phyloP scores from a whole-genome alignment of 1,139 yeast species.

The Candida glucosophila region DNA sequence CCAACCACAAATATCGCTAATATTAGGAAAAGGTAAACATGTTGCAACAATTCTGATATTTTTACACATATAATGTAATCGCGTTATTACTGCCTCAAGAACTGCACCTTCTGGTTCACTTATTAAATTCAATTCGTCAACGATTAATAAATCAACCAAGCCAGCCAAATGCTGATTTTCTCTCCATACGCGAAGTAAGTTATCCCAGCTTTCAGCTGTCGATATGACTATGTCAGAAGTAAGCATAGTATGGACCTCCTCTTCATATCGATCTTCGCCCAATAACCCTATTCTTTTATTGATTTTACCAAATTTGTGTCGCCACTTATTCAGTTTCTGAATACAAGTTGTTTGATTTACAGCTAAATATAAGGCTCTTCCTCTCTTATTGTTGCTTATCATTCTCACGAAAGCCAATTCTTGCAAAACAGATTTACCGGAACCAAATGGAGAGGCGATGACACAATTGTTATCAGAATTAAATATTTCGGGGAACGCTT shows the following conservation, averaged over 20 bases:
- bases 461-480: too few species aligned
- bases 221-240: constrained; percentile 39
- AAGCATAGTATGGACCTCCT: constrained; percentile 32
- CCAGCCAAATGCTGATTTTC: constrained; percentile 31
- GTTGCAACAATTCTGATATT: constrained; percentile 38
- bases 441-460: too few species aligned
- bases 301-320: too few species aligned
- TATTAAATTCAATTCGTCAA: constrained; percentile 45
- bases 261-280: constrained; percentile 38
- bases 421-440: too few species aligned
- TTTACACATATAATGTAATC: constrained; percentile 36
- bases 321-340: too few species aligned
- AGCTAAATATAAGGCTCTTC: too few species aligned
- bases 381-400: too few species aligned
- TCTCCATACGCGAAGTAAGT: constrained; percentile 40
- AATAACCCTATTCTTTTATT: constrained; percentile 43
- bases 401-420: too few species aligned
- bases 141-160: constrained; percentile 29
- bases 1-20: too few species aligned
- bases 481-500: too few species aligned
- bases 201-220: constrained; percentile 55
- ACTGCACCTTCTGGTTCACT: constrained; percentile 42
- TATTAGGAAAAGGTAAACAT: too few species aligned
- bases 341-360: too few species aligned
- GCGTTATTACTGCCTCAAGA: constrained; percentile 42